Conservation (phyloP, 2,329 filamentous ascomycete species). For the Diplodia seriata region DNA sequence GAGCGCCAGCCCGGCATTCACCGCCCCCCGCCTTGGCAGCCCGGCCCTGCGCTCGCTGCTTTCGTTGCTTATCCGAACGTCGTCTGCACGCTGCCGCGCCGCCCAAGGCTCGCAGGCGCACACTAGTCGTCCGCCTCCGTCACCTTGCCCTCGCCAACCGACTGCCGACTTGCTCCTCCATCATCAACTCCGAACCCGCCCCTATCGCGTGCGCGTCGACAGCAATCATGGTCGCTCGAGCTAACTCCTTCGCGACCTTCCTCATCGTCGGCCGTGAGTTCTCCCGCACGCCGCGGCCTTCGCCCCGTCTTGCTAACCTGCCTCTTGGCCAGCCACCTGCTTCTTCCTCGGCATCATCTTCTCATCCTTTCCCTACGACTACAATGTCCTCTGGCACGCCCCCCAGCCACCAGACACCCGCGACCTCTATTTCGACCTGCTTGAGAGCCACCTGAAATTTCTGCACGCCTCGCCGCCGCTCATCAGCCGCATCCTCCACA, state of each 20-base stretch:
- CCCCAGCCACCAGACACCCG: slow-evolving; percentile 60
- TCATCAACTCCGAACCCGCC: neutral
- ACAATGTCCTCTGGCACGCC: slow-evolving; percentile 82
- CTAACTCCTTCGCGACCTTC: slow-evolving; percentile 85
- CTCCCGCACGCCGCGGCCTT: slow-evolving; percentile 32
- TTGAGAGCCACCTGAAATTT: slow-evolving; percentile 89
- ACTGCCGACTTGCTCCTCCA: slow-evolving; percentile 15
- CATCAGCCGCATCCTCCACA: slow-evolving; percentile 91
- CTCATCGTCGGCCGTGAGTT: slow-evolving; percentile 92
- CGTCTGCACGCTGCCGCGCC: slow-evolving; percentile 11
- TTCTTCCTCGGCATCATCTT: slow-evolving; percentile 99
- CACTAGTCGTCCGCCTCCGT: slow-evolving; percentile 4
- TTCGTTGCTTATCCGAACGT: slow-evolving; percentile 26
- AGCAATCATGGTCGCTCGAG: slow-evolving; percentile 35
- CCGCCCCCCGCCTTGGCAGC: neutral
- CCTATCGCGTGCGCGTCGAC: slow-evolving; percentile 11
- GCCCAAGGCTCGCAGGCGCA: slow-evolving; percentile 3
- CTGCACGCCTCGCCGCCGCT: slow-evolving; percentile 90
- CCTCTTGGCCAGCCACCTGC: slow-evolving; percentile 65
- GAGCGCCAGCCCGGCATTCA: too few relatives aligned
- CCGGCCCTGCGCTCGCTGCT: neutral
- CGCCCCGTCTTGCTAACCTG: slow-evolving; percentile 32
- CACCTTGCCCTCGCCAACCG: neutral
- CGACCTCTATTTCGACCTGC: slow-evolving; percentile 76
- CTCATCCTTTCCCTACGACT: slow-evolving; percentile 95